phyloP scores from a whole-genome alignment of 2,329 filamentous ascomycete species.

The Endoconidiophora laricicola region DNA sequence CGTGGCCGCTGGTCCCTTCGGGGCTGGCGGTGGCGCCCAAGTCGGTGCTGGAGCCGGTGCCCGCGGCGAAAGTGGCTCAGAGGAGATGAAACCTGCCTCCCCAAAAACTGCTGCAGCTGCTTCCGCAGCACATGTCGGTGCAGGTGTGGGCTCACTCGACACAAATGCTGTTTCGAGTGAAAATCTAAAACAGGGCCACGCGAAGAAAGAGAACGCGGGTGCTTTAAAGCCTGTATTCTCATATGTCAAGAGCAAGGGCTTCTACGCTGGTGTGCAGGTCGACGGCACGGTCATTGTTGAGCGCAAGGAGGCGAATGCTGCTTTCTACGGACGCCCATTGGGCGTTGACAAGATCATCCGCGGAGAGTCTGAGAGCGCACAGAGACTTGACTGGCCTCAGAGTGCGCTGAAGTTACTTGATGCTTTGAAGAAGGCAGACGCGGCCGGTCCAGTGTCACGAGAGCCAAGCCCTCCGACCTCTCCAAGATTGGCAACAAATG shows the following conservation, averaged over 20 bases:
- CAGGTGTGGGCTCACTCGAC: neutral
- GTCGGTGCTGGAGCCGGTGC: constrained; percentile 22
- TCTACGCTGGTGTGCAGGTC: constrained; percentile 74
- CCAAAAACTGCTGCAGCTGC: neutral
- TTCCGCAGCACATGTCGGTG: neutral
- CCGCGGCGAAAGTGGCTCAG: constrained; percentile 1
- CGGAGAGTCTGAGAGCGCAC: constrained; percentile 19
- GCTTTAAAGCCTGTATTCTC: constrained; percentile 30
- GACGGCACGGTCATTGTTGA: constrained; percentile 80
- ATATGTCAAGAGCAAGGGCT: constrained; percentile 77
- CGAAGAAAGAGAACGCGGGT: constrained; percentile 12
- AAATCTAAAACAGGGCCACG: too few species aligned
- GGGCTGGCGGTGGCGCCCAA: constrained; percentile 59
- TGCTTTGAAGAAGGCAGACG: constrained; percentile 1
- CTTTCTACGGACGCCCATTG: constrained; percentile 57
- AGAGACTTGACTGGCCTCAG: constrained; percentile 6
- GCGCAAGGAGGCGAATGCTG: constrained; percentile 72
- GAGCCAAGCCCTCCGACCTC: too few species aligned
- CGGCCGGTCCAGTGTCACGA: too few species aligned
- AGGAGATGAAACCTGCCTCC: constrained; percentile 3
- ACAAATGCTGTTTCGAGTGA: neutral
- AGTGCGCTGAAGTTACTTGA: constrained; percentile 3
- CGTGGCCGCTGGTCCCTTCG: constrained; percentile 51
- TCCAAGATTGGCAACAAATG: too few species aligned
- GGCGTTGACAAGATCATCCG: constrained; percentile 30